phyloP scores from a whole-genome alignment of 768 basidiomycete genomes.

The Tephrocybe sp. region DNA sequence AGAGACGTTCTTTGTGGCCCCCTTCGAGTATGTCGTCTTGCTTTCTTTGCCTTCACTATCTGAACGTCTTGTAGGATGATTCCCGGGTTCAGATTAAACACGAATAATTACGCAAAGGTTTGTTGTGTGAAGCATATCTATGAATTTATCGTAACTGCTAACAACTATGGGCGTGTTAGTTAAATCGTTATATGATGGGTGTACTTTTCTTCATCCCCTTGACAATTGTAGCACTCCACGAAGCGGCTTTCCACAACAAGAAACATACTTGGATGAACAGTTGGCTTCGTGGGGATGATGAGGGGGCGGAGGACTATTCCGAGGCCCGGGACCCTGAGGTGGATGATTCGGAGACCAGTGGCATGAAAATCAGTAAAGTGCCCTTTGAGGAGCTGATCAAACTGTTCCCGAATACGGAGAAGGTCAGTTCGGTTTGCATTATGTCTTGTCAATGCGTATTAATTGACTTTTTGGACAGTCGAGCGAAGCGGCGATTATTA shows the following conservation, averaged over 20 bases:
- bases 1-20: conserved; percentile 77
- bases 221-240: conserved; percentile 69
- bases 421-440: too few relatives aligned
- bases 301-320: conserved; percentile 56
- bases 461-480: conserved; percentile 44
- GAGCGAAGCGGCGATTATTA: conserved; percentile 64
- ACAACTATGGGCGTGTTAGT: conserved; percentile 34
- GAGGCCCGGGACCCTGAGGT: conserved; percentile 59
- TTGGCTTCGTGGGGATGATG: conserved; percentile 64
- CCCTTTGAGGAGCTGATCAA: conserved; percentile 69
- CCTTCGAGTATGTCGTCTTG: conserved; percentile 69
- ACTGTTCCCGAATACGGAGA: conserved; percentile 69
- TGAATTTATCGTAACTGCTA: neutral
- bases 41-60: neutral
- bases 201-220: conserved; percentile 83
- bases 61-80: conserved; percentile 33
- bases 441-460: conserved; percentile 21
- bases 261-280: conserved; percentile 64
- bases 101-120: conserved; percentile 60
- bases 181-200: conserved; percentile 81
- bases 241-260: conserved; percentile 51
- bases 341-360: conserved; percentile 51
- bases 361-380: conserved; percentile 67
- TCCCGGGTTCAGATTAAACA: conserved; percentile 42
- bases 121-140: neutral